Evolutionary conservation across 1,284 basidiomycete species (phyloP), one percentile per base, ranked within the genome.

Genomic region (Malassezia nana): DNA sequence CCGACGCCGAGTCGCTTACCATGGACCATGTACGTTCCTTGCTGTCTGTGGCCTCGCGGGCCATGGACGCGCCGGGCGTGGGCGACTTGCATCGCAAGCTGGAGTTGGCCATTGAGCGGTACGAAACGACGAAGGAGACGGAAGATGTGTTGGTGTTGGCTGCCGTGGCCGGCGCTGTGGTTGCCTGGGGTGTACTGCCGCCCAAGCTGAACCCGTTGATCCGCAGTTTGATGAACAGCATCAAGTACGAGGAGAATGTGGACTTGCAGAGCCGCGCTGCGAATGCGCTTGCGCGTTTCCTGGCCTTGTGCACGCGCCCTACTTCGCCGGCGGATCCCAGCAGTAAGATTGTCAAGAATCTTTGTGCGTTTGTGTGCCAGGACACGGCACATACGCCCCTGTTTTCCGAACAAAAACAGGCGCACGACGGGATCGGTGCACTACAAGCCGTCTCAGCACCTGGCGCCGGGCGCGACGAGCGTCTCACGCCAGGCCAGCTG

Each of bases 311-410:
- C 74, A 81, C 55, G 16, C 54, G 83, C 3, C 84, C 77, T 75
- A 83, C 66, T 76, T 83, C 66, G 65, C 60, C 60, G 41, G 68
- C 77, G 50, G 80, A 80, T 55, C 81, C 81, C 78, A 64, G 86
- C 80, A 88, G 91, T 67, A 99, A 99, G 78, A 90, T 99, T 51
- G 83, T 98, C 65, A 90, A 90, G 78, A 99, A 99, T 72, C 81
- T 98, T 4, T 92, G 89, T 76, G 91, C 89, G 0, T 98, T 98
- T 76, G 78, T 98, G 5, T 98, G 92, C 75, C 71, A 74, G 51
- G 94, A 99, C 73, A 80, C 82, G 12, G 82, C 85, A 25, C 81
- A 85, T 52, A 95, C 91, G 0, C 90, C 92, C 1, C 85, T 92
- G 2, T 98, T 96, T 74, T 79, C 83, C 5, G 80, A 79, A 69